phyloP scores from a whole-genome alignment of 2,329 filamentous ascomycete genomes.

The Dactylellina sp. region DNA sequence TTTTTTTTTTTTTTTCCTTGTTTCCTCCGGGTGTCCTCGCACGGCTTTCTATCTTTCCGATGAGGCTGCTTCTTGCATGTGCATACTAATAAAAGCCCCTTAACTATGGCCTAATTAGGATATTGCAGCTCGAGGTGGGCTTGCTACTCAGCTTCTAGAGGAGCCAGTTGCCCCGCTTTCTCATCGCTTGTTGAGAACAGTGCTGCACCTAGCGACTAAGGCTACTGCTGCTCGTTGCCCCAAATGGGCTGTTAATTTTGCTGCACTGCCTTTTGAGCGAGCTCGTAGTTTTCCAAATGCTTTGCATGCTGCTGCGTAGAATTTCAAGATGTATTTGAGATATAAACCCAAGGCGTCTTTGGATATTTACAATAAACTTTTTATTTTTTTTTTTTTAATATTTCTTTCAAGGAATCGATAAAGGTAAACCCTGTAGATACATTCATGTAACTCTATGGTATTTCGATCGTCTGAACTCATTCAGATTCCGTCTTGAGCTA shows the following conservation, averaged over 20 bases:
- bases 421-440: too few species aligned
- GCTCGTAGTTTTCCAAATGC: constrained; percentile 30
- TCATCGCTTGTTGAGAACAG: background rate
- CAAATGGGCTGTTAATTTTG: constrained; percentile 9
- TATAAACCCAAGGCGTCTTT: constrained; percentile 25
- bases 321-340: constrained; percentile 26
- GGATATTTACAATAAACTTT: constrained; percentile 8
- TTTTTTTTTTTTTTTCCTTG: constrained; percentile 17
- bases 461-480: constrained; percentile 2
- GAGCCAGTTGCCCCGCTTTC: background rate
- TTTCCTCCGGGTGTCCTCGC: constrained; percentile 34
- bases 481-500: background rate
- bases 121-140: constrained; percentile 5
- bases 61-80: constrained; percentile 31
- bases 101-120: constrained; percentile 31
- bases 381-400: too few species aligned
- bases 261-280: constrained; percentile 43
- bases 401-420: too few species aligned
- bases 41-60: constrained; percentile 7
- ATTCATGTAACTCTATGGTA: too few species aligned
- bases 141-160: constrained; percentile 15
- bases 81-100: constrained; percentile 32
- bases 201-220: constrained; percentile 18
- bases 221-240: constrained; percentile 19
- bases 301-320: constrained; percentile 26